A percentile compares a stretch with the other conserved stretches of the same genome.
phyloP scores from a whole-genome alignment of 345 rosid species.

The Gossypium arboreum region DNA sequence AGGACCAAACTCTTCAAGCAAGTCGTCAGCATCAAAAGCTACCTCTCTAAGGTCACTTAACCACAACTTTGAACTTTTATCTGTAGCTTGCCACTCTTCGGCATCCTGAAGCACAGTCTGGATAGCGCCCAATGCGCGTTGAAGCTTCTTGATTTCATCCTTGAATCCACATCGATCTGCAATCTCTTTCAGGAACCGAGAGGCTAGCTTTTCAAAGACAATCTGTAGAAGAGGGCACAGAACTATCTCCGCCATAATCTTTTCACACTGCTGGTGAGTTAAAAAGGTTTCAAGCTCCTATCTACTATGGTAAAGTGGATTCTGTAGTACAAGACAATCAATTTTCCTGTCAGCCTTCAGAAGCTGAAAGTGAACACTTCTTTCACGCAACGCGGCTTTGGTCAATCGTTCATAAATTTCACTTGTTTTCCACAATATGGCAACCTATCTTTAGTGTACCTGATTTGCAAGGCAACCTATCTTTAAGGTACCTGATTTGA shows the following conservation, averaged over 20 bases:
- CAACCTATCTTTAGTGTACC: too few relatives aligned
- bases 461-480: too few relatives aligned
- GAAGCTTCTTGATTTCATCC: slow-evolving; percentile 15
- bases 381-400: too few relatives aligned
- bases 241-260: slow-evolving; percentile 13
- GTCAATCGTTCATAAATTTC: too few relatives aligned
- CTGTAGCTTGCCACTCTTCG: slow-evolving; percentile 6
- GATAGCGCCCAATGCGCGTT: neutral
- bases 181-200: neutral
- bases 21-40: neutral
- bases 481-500: too few relatives aligned
- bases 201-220: slow-evolving; percentile 18
- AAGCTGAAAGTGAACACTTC: too few relatives aligned
- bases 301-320: too few relatives aligned
- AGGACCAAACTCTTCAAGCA: neutral
- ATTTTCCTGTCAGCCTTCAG: too few relatives aligned
- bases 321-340: too few relatives aligned
- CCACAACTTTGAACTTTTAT: neutral
- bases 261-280: neutral
- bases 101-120: neutral
- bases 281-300: neutral
- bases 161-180: neutral
- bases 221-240: slow-evolving; percentile 19
- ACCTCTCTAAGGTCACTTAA: neutral
- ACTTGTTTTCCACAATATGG: too few relatives aligned